These are phyloP conservation scores for Phytophthora europaea DNA, from an alignment of 352 stramenopile genomes.

Conservation along the genomic window DNA sequence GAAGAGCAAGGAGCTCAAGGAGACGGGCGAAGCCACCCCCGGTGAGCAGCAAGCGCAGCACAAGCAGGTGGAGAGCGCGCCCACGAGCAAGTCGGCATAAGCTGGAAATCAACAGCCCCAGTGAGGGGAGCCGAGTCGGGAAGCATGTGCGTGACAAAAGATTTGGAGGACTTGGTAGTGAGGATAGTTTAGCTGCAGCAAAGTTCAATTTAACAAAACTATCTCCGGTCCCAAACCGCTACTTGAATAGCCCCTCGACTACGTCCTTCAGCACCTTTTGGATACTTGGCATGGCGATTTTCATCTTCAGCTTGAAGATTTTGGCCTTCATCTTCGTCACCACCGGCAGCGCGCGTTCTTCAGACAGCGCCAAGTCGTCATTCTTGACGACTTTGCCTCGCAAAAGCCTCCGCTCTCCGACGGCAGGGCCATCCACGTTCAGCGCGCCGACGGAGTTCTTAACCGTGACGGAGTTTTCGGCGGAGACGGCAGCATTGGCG, in stretches of 20 bases:
- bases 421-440: not conserved
- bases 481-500: not conserved
- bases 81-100: constrained; percentile 30
- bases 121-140: not conserved
- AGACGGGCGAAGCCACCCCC: constrained; percentile 37
- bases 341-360: not conserved
- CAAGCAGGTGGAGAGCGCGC: constrained; percentile 30
- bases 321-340: not conserved
- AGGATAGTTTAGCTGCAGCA: not conserved
- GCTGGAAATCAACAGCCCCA: not conserved
- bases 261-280: not conserved
- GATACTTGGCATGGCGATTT: not conserved
- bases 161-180: not conserved
- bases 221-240: not conserved
- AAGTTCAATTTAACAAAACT: not conserved
- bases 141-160: constrained; percentile 5
- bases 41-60: constrained; percentile 16
- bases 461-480: too few species aligned
- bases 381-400: not conserved
- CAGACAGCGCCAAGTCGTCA: not conserved
- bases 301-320: constrained; percentile 1
- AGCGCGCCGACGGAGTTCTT: too few species aligned
- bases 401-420: not conserved
- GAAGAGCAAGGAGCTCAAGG: constrained; percentile 66
- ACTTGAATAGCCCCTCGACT: not conserved